Base-by-base conservation (phyloP, 2,329 filamentous ascomycete species). In the Claviceps pazoutovae region DNA sequence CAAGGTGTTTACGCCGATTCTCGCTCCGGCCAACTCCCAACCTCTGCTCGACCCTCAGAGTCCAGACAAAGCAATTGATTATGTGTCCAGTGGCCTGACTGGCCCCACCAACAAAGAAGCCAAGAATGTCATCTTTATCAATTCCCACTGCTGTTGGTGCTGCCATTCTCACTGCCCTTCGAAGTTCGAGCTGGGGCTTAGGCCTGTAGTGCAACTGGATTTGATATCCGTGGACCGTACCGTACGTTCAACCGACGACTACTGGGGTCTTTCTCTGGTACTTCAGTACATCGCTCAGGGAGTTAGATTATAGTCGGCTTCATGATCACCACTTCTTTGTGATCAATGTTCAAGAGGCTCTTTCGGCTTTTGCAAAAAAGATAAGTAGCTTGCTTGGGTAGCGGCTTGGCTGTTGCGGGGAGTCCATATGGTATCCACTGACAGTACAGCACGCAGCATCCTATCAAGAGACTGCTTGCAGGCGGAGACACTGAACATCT, bases 311-410 rank as follows among this genome's bases (percentile, higher is more conserved):
- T 75, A 54, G 79, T 86, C 1, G 88, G 88, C 13, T 77, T 91
- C 13, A 94, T 64, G 88, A 94, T 30, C 94, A 93, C 69, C 88
- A 94, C 64, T 93, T 95, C 2, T 80, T 89, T 23, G 84, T 94
- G 38, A 89, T 95, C 66, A 94, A 94, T 68, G 86, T 79, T 4
- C 74, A 78, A 43, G 77, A 86, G 57, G 88, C 88, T 0, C 71
- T 94, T 43, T 79, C 84, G 16, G 84, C 86, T 0, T 94, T 94
- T 30, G 26, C 65, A 85, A 83, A 54, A 79, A 53, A 75, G 86
- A 1, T 78, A 88, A 14, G 82, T 86, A 56, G 90, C 26, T 30
- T 30, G 85, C 1, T 68, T 95, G 1, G 88, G 88, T 3, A 84
- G 83, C 38, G 87, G 93, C 61, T 71, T 94, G 37, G 84, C 84